These are phyloP conservation scores for Ophiostoma australiae DNA, from an alignment of 2,329 filamentous ascomycete genomes.

Conservation along the genomic window DNA sequence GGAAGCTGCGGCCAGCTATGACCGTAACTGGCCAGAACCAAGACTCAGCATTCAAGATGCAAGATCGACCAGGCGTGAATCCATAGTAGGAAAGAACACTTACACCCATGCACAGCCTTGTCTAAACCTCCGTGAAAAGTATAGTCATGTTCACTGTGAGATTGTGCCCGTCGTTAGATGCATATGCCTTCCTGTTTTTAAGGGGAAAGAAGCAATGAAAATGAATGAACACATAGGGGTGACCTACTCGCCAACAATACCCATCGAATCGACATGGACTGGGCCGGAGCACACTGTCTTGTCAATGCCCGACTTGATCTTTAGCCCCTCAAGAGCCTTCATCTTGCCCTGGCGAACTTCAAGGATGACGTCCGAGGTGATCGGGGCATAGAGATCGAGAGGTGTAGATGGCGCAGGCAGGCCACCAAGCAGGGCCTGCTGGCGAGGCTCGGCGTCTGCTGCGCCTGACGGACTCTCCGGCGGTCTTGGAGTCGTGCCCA, in stretches of 20 bases:
- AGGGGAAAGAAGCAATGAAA: no score
- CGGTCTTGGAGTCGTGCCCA: background rate
- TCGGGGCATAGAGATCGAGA: background rate
- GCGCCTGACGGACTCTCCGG: background rate
- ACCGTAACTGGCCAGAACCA: background rate
- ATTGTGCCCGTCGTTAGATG: background rate
- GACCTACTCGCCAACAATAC: background rate
- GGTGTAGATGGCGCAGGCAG: background rate
- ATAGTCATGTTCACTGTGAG: slow-evolving; percentile 50
- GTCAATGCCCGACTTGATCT: background rate
- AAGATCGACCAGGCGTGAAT: background rate
- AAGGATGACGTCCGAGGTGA: background rate
- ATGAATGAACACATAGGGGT: background rate
- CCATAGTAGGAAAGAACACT: slow-evolving; percentile 30
- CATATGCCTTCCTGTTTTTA: no score
- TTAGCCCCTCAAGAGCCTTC: background rate
- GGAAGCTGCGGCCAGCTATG: background rate
- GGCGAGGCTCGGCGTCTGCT: background rate
- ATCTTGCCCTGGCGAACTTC: background rate
- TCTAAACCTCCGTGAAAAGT: slow-evolving; percentile 58
- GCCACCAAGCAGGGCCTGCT: background rate
- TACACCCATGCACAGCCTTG: slow-evolving; percentile 58
- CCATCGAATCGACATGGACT: background rate
- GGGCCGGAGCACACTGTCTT: background rate
- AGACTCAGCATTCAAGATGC: background rate